Evolutionary conservation across 2,329 filamentous ascomycete species (phyloP), one percentile per base, ranked within the genome.

Genomic region (Colletotrichum abscissum): DNA sequence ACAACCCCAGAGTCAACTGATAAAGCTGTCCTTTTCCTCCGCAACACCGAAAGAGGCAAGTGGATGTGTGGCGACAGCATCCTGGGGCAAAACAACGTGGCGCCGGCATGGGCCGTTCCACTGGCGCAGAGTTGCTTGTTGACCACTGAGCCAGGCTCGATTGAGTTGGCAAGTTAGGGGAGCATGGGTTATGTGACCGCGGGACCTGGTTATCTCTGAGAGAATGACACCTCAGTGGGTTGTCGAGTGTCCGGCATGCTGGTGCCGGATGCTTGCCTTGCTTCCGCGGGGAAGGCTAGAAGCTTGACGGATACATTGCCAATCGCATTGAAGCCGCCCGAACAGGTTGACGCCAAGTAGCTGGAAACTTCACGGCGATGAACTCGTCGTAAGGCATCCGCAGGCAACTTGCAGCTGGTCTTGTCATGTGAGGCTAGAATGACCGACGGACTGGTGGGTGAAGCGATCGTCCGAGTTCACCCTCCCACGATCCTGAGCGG

Each of bases 41-140:
- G 52, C 24, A 55, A n/a, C 22, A 26, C 63, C 54, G 16, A 11
- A 56, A 42, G 3, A 24, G 33, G 24, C 54, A 57, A 57, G 24
- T 28, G 52, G 22, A 33, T 49, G 54, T n/a, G 54, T 57, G 33
- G 33, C 46, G 12, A 38, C 9, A 64, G 28, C 49, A 33, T 22
- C 14, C 52, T 42, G 12, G 16, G 7, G 33, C 12, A n/a, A 33
- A 38, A 16, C 5, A 26, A 54, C 30, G n/a, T 55, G 66, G 58
- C 49, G 33, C 24, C 57, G 58, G 58, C 33, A 42, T 65, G 66
- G 66, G 57, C 66, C 66, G 66, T 63, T 55, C 66, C 66, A 55
- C 42, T 19, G 46, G 46, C 46, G 24, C 30, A 38, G 38, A 22
- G 19, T 62, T n/a, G 24, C 38, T 49, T 49, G 56, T 52, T 28